Base-by-base conservation (phyloP, 306 rosid genomes). In the Notholithocarpus densiflorus region DNA sequence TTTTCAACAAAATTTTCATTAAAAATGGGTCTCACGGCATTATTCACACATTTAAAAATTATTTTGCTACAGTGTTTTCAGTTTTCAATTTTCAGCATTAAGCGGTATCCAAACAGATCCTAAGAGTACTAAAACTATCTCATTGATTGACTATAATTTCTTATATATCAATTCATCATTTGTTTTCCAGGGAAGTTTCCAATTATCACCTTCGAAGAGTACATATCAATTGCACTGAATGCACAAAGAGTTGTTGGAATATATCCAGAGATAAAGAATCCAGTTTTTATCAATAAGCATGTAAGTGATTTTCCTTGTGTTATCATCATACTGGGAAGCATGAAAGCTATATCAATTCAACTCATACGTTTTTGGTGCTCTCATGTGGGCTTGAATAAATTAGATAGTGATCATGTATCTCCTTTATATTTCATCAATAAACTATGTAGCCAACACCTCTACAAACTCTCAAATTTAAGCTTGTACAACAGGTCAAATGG, bases 181-280 rank as follows among this genome's bases (percentile, higher is more conserved):
- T 73, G 10, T 55, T 79, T 75, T 56, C 77, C 92, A 93, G 99
- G 98, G 70, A 88, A 88, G 75, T 91, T 74, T 80, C 65, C 82
- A 52, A 93, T 95, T 53, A 88, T 91, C 76, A 93, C 99, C 82
- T 95, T 95, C 62, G 94, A 95, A 82, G 99, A 93, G 80, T 95
- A 60, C 87, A 91, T 95, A 79, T 78, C 90, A 82, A 90, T 93
- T 71, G 98, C 97, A 79, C 81, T 93, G 80, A 87, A 91, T 26
- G 96, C 98, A 53, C 83, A 85, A 75, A 93, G 98, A 83, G 89
- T 93, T 56, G 97, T 95, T 80, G 99, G 99, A 89, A 90, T 95
- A 80, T 95, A 95, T 81, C 98, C 99, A 21, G 99, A 95, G 87
- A 90, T 95, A 53, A 95, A 95, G 87, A 84, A 83, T 76, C 98